Base-by-base conservation (phyloP, 2,329 filamentous ascomycete genomes). In the Fusarium xyrophilum region DNA sequence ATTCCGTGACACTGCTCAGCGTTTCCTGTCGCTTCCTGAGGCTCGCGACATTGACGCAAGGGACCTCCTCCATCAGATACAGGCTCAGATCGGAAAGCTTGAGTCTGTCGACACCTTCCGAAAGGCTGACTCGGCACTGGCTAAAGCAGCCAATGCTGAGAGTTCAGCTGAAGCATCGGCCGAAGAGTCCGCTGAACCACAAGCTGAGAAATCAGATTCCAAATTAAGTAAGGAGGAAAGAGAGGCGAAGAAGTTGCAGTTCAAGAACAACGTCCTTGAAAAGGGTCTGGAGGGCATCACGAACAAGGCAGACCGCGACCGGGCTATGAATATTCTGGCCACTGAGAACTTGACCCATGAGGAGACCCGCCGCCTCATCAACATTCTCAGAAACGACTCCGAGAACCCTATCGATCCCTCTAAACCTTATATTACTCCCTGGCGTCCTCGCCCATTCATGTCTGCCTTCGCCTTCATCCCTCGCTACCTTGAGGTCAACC, bases 401-500 rank as follows among this genome's bases (percentile, higher is more conserved):
- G 88, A 93, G 76, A 97, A 97, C 80, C 91, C 93, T 1, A 80
- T 90, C 63, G 93, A 97, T 79, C 80, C 80, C 47, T 81, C 78
- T 60, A 97, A 97, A 81, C 93, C 96, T 6, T 99, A 99, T 77
- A 86, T 86, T 7, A 97, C 94, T 3, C 96, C 96, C 15, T 99
- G 96, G 96, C 82, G 86, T 69, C 96, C 96, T 15, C 86, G 93
- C 58, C 86, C 91, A 54, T 98, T 88, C 80, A 96, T 99, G 92
- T 85, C 88, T 53, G 89, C 94, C 1, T 99, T 99, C 80, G 93
- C 94, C 27, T 97, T 97, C 80, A 93, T 99, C 71, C 96, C 96
- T 14, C 85, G 92, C 56, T 99, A 98, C 79, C 87, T 99, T 64
- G 96, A 99, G 82, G 96, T 99, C 73, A 97, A 98, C 84, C 96